Conservation (phyloP, 805 yeast genomes). For the Lipomyces anomalus region DNA sequence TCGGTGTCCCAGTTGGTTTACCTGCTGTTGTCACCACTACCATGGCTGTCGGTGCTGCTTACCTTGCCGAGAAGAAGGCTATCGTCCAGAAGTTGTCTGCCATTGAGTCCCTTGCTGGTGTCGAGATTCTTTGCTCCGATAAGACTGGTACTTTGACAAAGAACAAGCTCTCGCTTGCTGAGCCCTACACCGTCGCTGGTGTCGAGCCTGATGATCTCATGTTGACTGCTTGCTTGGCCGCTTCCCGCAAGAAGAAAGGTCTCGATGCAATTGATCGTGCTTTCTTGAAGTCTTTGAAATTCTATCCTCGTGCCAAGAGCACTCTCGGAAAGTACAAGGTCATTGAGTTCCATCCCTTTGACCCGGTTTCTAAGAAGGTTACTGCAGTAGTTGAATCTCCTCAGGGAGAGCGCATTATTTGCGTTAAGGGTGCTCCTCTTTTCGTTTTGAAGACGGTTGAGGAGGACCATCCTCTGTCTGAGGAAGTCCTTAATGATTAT, state of each 20-base stretch:
- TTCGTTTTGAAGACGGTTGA: constrained; percentile 94
- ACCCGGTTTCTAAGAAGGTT: constrained; percentile 96
- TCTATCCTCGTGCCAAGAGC: constrained; percentile 87
- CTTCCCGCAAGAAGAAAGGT: constrained; percentile 97
- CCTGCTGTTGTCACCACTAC: constrained; percentile 98
- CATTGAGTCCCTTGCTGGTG: constrained; percentile 96
- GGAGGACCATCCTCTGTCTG: constrained; percentile 95
- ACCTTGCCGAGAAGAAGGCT: constrained; percentile 94
- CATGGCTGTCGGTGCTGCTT: constrained; percentile 99
- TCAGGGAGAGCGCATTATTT: constrained; percentile 87
- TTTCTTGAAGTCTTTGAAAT: constrained; percentile 82
- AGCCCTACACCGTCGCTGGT: constrained; percentile 97
- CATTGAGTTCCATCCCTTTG: constrained; percentile 93
- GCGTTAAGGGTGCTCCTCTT: constrained; percentile 98
- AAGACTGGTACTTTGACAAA: constrained; percentile 97
- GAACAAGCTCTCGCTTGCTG: constrained; percentile 92
- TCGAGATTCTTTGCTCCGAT: constrained; percentile 95
- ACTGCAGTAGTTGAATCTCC: constrained; percentile 93
- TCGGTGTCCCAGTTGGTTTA: constrained; percentile 98
- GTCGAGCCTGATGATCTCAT: constrained; percentile 92
- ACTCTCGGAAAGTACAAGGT: constrained; percentile 93
- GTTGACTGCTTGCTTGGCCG: constrained; percentile 97
- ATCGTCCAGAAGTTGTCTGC: constrained; percentile 96
- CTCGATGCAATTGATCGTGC: constrained; percentile 96
- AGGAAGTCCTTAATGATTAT: constrained; percentile 87